These are phyloP conservation scores for Trichophyton simii DNA, from an alignment of 2,329 filamentous ascomycete species.

Conservation along the genomic window DNA sequence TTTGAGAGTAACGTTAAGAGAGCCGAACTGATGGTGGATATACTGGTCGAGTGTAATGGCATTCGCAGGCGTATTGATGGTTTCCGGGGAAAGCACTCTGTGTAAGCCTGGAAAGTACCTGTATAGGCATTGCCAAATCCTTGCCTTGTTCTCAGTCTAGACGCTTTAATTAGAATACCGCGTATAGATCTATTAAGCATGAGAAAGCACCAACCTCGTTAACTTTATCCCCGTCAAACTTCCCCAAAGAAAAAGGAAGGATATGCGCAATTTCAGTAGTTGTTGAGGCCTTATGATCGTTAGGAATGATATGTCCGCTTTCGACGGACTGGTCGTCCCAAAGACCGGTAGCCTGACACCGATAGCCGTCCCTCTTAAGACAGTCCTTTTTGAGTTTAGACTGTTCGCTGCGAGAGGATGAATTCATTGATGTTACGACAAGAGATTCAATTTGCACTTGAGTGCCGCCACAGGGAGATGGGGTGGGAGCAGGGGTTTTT, in stretches of 20 bases:
- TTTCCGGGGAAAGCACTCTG: background rate
- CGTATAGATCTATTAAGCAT: background rate
- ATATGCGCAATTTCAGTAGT: background rate
- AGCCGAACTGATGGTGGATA: background rate
- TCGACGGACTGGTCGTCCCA: background rate
- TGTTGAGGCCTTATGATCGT: background rate
- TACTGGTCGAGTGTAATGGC: background rate
- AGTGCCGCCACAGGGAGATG: background rate
- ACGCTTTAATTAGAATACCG: background rate
- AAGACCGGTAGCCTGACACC: background rate
- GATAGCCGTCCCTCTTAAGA: background rate
- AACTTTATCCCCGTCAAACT: background rate
- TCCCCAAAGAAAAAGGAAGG: background rate
- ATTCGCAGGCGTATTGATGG: background rate
- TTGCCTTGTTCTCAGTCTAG: background rate
- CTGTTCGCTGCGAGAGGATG: background rate
- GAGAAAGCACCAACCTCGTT: background rate
- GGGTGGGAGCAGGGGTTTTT: background rate
- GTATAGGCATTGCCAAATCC: background rate
- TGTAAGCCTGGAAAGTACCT: background rate
- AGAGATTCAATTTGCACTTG: background rate
- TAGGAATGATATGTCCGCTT: background rate
- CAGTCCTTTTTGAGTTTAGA: background rate
- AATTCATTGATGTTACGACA: background rate
- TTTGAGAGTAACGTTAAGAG: background rate